Evolutionary conservation across 176 grass and related monocot species (phyloP).

Genomic region (Eremochloa ophiuroides): DNA sequence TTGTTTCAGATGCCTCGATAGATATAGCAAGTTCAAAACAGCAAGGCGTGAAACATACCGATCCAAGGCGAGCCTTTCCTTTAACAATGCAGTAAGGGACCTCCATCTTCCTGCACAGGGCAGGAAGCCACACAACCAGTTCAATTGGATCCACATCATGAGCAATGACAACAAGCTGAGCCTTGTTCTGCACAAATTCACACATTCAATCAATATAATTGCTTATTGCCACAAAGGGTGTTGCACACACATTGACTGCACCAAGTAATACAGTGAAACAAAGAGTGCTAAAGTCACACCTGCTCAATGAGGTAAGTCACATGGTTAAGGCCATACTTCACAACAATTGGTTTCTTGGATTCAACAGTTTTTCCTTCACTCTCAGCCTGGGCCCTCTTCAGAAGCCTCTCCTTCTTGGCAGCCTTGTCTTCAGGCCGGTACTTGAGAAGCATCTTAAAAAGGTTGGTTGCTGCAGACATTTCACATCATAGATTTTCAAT

Average conservation of each 20-base stretch:
- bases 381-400: constrained; percentile 72
- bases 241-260: neutral
- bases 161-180: constrained; percentile 59
- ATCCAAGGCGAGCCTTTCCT: constrained; percentile 68
- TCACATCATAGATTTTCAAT: neutral
- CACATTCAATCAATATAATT: neutral
- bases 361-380: constrained; percentile 58
- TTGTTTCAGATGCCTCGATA: neutral
- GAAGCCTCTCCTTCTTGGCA: constrained; percentile 64
- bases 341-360: constrained; percentile 69
- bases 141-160: constrained; percentile 82
- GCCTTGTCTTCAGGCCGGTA: constrained; percentile 63
- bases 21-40: neutral
- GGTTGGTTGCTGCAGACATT: constrained; percentile 42
- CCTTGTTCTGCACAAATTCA: constrained; percentile 49
- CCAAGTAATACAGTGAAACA: neutral
- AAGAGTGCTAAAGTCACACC: neutral
- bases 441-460: constrained; percentile 78
- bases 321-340: constrained; percentile 82
- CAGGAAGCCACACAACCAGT: constrained; percentile 73
- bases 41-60: constrained; percentile 4
- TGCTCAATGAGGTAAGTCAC: constrained; percentile 79
- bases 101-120: constrained; percentile 80
- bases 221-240: neutral
- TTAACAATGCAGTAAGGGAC: constrained; percentile 76